These are phyloP conservation scores for Anthoceros angustus DNA, from an alignment of 225 moss, liverwort and hornwort species.

Conservation along the genomic window DNA sequence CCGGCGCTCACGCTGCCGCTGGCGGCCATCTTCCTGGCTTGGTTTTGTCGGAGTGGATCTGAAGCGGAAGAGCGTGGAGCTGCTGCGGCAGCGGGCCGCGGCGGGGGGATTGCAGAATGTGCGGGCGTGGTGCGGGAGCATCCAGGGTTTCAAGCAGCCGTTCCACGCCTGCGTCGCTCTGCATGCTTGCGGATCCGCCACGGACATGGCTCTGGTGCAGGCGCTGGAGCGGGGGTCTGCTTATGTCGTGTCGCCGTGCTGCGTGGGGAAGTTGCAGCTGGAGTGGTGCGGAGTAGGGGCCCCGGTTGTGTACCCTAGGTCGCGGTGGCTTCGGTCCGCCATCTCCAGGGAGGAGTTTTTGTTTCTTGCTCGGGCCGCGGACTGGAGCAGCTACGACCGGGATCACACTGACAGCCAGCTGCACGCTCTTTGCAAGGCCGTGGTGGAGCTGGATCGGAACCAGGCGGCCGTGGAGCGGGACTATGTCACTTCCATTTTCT, in stretches of 20 bases:
- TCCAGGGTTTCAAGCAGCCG: conserved; percentile 48
- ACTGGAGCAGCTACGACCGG: conserved; percentile 92
- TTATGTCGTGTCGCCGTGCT: conserved; percentile 84
- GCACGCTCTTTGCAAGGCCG: conserved; percentile 67
- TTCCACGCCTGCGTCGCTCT: conserved; percentile 84
- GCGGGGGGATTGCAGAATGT: conserved; percentile 34
- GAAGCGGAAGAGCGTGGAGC: conserved; percentile 39
- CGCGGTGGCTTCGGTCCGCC: conserved; percentile 45
- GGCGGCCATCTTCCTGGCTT: conserved; percentile 46
- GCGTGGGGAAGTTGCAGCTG: conserved; percentile 77
- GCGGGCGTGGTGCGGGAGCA: conserved; percentile 46
- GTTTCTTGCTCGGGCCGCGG: conserved; percentile 57
- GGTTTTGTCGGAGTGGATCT: conserved; percentile 61
- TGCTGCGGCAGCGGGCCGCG: conserved; percentile 37
- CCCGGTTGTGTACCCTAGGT: conserved; percentile 55
- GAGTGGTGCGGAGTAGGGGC: conserved; percentile 1
- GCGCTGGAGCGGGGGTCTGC: conserved; percentile 56
- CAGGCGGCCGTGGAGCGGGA: conserved; percentile 61
- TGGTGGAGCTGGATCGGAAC: conserved; percentile 79
- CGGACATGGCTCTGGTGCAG: conserved; percentile 68
- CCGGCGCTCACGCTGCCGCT: conserved; percentile 89
- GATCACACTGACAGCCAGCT: conserved; percentile 39
- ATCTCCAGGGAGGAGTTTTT: conserved; percentile 48
- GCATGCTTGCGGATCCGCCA: conserved; percentile 87
- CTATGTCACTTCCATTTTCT: conserved; percentile 39